Percentiles rank a stretch among this genome's conserved stretches.
Conservation (phyloP, 495 filamentous ascomycete genomes). For the Aspergillus ostianus region DNA sequence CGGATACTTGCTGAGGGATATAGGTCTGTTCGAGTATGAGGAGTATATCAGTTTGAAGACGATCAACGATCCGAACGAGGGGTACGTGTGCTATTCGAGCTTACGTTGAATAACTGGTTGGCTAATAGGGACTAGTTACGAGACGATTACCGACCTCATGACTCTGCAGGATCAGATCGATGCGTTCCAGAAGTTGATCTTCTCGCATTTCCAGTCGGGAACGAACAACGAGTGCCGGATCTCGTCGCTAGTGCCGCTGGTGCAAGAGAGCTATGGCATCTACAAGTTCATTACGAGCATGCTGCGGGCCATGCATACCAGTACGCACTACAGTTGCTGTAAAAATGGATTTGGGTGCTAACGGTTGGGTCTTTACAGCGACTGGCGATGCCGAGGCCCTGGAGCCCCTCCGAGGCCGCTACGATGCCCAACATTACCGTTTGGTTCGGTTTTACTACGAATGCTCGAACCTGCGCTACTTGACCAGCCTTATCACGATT, state of each 20-base stretch:
- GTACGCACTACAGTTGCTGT: slow-evolving; percentile 45
- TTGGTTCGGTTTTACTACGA: slow-evolving; percentile 98
- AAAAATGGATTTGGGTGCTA: slow-evolving; percentile 6
- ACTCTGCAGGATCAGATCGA: slow-evolving; percentile 96
- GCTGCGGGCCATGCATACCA: slow-evolving; percentile 94
- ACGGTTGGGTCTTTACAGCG: slow-evolving; percentile 43
- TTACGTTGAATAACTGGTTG: slow-evolving; percentile 7
- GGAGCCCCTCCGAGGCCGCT: slow-evolving; percentile 79
- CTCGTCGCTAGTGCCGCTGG: slow-evolving; percentile 85
- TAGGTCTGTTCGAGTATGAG: slow-evolving; percentile 92
- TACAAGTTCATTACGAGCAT: slow-evolving; percentile 96
- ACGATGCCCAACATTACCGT: slow-evolving; percentile 93
- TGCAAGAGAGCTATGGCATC: slow-evolving; percentile 98
- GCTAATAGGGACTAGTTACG: slow-evolving; percentile 57
- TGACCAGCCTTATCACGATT: slow-evolving; percentile 93
- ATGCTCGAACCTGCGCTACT: slow-evolving; percentile 93
- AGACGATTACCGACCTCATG: slow-evolving; percentile 97
- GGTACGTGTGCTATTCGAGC: slow-evolving; percentile 37
- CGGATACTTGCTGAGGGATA: slow-evolving; percentile 15
- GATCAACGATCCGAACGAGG: slow-evolving; percentile 98
- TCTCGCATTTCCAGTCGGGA: slow-evolving; percentile 87
- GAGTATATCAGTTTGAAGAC: slow-evolving; percentile 98
- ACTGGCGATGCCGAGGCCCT: slow-evolving; percentile 96
- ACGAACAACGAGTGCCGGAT: slow-evolving; percentile 97
- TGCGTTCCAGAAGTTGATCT: slow-evolving; percentile 95